Conservation (phyloP, 345 rosid genomes). For the Citrus hindsii region DNA sequence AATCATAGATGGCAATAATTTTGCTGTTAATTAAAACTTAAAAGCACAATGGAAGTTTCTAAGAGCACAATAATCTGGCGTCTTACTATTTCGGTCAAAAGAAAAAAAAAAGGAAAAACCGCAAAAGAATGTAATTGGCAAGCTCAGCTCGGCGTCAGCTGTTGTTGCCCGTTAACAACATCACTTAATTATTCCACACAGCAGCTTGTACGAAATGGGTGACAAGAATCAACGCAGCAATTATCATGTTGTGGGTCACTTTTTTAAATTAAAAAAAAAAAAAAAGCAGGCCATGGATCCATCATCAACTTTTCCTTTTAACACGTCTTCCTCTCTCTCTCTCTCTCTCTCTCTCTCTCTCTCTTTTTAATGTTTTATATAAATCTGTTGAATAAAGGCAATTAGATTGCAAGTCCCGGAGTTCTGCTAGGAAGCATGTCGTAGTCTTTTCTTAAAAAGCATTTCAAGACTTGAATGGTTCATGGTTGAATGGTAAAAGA, state of each 20-base stretch:
- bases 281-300: background rate
- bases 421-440: background rate
- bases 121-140: too few relatives aligned
- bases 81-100: conserved; percentile 17
- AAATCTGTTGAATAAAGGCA: background rate
- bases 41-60: background rate
- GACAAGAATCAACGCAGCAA: conserved; percentile 16
- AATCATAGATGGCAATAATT: background rate
- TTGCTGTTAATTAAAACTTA: background rate
- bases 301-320: background rate
- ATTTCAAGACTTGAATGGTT: background rate
- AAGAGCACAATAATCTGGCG: background rate
- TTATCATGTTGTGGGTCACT: conserved; percentile 8
- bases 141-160: too few relatives aligned
- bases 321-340: background rate
- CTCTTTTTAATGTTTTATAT: background rate
- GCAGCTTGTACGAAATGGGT: conserved; percentile 4
- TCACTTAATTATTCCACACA: background rate
- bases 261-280: background rate
- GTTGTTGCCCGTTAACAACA: conserved; percentile 7
- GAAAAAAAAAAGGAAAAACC: too few relatives aligned
- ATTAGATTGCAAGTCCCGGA: conserved; percentile 19
- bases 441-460: background rate
- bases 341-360: background rate
- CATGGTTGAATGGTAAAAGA: background rate